Evolutionary conservation across 139 green algal genomes (phyloP), one percentile per base, ranked within the genome.

Genomic region (Pleodorina starrii): DNA sequence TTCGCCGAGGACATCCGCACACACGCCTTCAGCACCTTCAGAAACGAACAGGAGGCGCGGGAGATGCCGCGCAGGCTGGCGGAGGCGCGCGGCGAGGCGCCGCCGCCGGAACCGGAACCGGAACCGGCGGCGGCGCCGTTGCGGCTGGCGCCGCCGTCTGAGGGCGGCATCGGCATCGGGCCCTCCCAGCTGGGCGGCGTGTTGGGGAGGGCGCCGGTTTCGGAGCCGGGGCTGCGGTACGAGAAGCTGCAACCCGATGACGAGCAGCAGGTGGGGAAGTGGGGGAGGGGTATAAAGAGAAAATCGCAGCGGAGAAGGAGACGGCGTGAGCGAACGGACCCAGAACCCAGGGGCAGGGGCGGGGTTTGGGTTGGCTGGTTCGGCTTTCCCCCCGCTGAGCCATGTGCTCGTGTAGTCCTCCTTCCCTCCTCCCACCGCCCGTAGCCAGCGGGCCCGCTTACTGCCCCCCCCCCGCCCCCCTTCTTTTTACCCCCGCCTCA

Each of bases 241-340:
- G 79, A 86, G 79, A 40, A 42, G 79, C 79, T 86, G 40, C 79
- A 86, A 27, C 79, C 79, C 9, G 63, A n/a, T 5, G 38, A 38
- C 36, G 57, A 75, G 36, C 40, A 86, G 79, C 79, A 76, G 79
- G 79, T 59, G 74, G n/a, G n/a, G n/a, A n/a, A n/a, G n/a, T n/a
- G n/a, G n/a, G n/a, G n/a, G n/a, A n/a, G n/a, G n/a, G n/a, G n/a
- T n/a, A n/a, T n/a, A n/a, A n/a, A n/a, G n/a, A n/a, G n/a, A n/a
- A n/a, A n/a, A n/a, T n/a, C n/a, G n/a, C n/a, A n/a, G n/a, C n/a
- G n/a, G n/a, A n/a, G n/a, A n/a, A n/a, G n/a, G n/a, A n/a, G n/a
- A n/a, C n/a, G n/a, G n/a, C n/a, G n/a, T n/a, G n/a, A n/a, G n/a
- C n/a, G n/a, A n/a, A n/a, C n/a, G n/a, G n/a, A n/a, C n/a, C n/a